Evolutionary conservation across 345 rosid species (phyloP).

Genomic region (Fremontodendron californicum): DNA sequence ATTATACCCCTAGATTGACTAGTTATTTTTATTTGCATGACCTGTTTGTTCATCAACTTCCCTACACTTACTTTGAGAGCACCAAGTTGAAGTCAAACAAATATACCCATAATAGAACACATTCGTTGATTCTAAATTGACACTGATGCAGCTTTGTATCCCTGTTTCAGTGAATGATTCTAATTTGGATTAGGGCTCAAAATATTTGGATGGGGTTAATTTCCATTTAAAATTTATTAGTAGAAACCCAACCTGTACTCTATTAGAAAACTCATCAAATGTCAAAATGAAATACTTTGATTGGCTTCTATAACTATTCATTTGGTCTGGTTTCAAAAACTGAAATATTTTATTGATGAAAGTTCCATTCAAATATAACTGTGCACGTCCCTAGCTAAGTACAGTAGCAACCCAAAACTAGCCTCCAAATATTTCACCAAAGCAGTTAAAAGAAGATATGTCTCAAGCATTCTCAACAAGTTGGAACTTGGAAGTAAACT

Average conservation of each 20-base stretch:
- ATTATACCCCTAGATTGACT: background rate
- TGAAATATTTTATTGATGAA: too few species aligned
- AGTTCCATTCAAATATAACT: background rate
- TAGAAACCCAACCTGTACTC: background rate
- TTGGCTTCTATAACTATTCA: background rate
- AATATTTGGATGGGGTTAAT: background rate
- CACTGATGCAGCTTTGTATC: background rate
- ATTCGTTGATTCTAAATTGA: background rate
- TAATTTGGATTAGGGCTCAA: background rate
- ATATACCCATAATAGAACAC: background rate
- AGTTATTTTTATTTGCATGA: background rate
- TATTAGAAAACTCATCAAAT: background rate
- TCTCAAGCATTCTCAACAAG: background rate
- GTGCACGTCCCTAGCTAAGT: background rate
- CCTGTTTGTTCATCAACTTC: background rate
- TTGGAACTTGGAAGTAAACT: conserved; percentile 12
- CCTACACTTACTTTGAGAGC: background rate
- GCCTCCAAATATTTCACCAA: background rate
- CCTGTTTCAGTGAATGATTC: background rate
- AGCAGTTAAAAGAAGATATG: background rate
- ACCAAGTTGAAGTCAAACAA: background rate
- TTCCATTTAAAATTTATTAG: background rate
- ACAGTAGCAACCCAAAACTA: background rate
- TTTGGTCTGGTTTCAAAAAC: background rate
- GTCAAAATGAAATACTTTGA: background rate